Conservation (phyloP, 345 rosid species). For the Cochlearia excelsa region DNA sequence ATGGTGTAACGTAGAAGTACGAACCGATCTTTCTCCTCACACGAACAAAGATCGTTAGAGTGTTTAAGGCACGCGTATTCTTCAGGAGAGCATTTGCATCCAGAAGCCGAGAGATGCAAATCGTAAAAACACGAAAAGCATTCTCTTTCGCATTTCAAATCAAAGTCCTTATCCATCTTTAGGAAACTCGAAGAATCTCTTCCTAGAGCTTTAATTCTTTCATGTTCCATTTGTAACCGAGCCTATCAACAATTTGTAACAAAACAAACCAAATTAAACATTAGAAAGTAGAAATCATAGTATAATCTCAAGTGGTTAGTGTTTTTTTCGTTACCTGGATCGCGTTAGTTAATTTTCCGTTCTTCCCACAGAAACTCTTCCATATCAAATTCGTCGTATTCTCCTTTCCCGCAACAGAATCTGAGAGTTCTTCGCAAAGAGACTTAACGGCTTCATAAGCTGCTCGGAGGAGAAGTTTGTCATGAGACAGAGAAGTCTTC, state of each 20-base stretch:
- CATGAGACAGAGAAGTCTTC: constrained; percentile 91
- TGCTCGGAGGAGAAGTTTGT: constrained; percentile 75
- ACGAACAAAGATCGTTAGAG: constrained; percentile 47
- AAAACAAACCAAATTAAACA: background rate
- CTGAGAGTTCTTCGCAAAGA: constrained; percentile 57
- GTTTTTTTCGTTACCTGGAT: constrained; percentile 48
- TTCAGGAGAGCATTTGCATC: constrained; percentile 69
- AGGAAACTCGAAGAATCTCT: constrained; percentile 28
- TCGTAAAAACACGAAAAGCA: constrained; percentile 74
- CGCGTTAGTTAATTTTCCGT: constrained; percentile 72
- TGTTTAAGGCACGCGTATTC: constrained; percentile 70
- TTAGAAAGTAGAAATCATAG: background rate
- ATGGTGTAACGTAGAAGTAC: constrained; percentile 54
- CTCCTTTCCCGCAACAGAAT: constrained; percentile 43
- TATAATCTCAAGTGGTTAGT: background rate
- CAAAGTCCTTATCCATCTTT: constrained; percentile 56
- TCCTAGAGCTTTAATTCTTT: constrained; percentile 48
- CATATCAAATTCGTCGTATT: constrained; percentile 55
- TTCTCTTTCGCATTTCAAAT: constrained; percentile 54
- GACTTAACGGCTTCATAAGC: constrained; percentile 62
- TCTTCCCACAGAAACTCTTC: constrained; percentile 77
- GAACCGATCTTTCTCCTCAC: constrained; percentile 45
- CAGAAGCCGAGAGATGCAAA: constrained; percentile 67
- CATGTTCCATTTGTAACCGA: constrained; percentile 61
- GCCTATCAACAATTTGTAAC: constrained; percentile 24